phyloP scores from a whole-genome alignment of 257 asterid genomes.

The Penstemon davidsonii region DNA sequence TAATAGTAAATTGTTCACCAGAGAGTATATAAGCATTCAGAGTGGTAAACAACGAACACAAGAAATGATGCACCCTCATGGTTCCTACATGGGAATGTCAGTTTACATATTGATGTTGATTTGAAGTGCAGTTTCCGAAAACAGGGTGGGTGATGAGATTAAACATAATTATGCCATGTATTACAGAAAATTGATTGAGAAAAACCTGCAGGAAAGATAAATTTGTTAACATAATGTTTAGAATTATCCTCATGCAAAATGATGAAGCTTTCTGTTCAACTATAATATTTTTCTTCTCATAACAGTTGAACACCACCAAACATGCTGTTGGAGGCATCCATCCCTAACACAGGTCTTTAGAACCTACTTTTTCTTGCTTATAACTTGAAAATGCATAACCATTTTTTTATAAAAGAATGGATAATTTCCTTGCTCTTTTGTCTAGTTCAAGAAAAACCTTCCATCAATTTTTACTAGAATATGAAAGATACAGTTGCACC shows the following conservation, averaged over 20 bases:
- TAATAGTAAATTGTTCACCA: not conserved
- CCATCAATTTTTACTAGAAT: not conserved
- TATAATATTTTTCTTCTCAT: not conserved
- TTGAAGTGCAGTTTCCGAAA: no score
- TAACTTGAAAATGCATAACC: not conserved
- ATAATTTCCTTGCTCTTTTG: not conserved
- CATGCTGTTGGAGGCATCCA: not conserved
- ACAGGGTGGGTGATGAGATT: no score
- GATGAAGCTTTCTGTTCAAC: not conserved
- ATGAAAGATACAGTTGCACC: not conserved
- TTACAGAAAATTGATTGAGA: no score
- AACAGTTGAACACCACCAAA: conserved; percentile 2
- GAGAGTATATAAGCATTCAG: not conserved
- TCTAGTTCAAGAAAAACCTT: conserved; percentile 1
- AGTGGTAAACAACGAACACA: not conserved
- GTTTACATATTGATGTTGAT: no score
- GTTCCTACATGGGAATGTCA: no score
- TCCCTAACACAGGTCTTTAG: not conserved
- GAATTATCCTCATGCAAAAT: no score
- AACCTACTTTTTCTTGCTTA: not conserved
- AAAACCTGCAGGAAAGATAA: no score
- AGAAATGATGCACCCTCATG: no score
- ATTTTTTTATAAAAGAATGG: no score
- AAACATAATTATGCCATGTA: no score
- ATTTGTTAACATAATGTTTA: no score